Evolutionary conservation across 768 basidiomycete species (phyloP), one percentile per base, ranked within the genome.

Genomic region (Pilatotrama ljubarskyi): DNA sequence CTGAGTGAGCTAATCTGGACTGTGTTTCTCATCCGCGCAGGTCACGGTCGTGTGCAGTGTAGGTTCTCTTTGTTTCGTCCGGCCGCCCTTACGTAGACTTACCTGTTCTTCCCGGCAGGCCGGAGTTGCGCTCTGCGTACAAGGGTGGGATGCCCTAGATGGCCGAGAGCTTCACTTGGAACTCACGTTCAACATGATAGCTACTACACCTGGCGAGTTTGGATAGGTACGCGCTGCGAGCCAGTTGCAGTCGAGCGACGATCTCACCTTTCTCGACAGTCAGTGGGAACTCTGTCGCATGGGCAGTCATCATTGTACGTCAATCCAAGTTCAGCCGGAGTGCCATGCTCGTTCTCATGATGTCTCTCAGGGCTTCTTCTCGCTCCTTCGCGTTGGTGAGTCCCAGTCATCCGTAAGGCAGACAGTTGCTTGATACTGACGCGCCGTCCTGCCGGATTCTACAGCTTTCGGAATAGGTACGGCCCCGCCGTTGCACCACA

Each of bases 141-240:
- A 61, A 55, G 59, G 59, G 59, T 55, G 26, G 18, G 59, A 1
- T 8, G n/a, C 10, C 15, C 47, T 14, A 36, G 29, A 8, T 14
- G 3, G 3, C 13, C 20, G 20, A 14, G 9, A 15, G 18, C 13
- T 9, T 18, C 25, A 14, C 32, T 49, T 7, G 20, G 3, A 4
- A 17, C 14, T 3, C 9, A 7, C 35, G 20, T 15, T 5, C 17
- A 1, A 17, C 1, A n/a, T 14, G 17, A 8, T 40, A 60, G 59
- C 6, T 61, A 61, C 35, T 62, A 62, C 26, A 62, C 61, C n/a
- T 62, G 61, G 61, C 50, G 61, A 18, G 53, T 62, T 7, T 62
- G 51, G 50, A 49, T 62, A 14, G 53, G 59, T 61, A 29, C 13
- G 59, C 29, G 11, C 24, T n/a, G 11, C 32, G 9, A 18, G 18